Evolutionary conservation across 2,329 filamentous ascomycete genomes (phyloP).

Genomic region (Beauveria medogensis): DNA sequence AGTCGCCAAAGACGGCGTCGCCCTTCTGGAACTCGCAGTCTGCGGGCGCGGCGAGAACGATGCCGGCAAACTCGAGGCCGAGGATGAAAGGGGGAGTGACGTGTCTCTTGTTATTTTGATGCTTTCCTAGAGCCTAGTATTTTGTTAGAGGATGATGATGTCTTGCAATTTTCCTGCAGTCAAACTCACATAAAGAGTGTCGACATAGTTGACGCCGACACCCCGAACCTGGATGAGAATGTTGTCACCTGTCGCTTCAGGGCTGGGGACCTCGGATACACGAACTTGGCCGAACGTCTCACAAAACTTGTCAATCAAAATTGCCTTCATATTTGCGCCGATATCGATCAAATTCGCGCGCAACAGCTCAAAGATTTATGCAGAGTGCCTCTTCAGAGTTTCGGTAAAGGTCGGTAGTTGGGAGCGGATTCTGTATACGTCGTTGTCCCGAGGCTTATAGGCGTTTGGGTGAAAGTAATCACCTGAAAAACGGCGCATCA

Average conservation of each 20-base stretch:
- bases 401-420: not conserved
- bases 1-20: constrained; percentile 45
- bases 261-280: constrained; percentile 18
- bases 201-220: constrained; percentile 51
- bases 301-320: constrained; percentile 21
- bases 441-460: not conserved
- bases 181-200: constrained; percentile 42
- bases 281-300: constrained; percentile 18
- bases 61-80: constrained; percentile 53
- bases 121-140: constrained; percentile 40
- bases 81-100: constrained; percentile 49
- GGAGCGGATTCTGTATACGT: not conserved
- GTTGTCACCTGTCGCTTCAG: constrained; percentile 14
- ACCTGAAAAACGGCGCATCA: not conserved
- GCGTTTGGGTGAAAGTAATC: not conserved
- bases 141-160: not conserved
- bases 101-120: constrained; percentile 52
- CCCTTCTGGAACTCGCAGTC: constrained; percentile 32
- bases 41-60: constrained; percentile 32
- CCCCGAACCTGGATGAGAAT: constrained; percentile 37
- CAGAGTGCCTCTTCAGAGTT: not conserved
- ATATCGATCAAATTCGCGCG: not conserved
- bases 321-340: constrained; percentile 20
- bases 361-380: not conserved
- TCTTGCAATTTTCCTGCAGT: not conserved